Evolutionary conservation across 345 rosid species (phyloP), one percentile per base, ranked within the genome.

Genomic region (Syzygium aqueum): DNA sequence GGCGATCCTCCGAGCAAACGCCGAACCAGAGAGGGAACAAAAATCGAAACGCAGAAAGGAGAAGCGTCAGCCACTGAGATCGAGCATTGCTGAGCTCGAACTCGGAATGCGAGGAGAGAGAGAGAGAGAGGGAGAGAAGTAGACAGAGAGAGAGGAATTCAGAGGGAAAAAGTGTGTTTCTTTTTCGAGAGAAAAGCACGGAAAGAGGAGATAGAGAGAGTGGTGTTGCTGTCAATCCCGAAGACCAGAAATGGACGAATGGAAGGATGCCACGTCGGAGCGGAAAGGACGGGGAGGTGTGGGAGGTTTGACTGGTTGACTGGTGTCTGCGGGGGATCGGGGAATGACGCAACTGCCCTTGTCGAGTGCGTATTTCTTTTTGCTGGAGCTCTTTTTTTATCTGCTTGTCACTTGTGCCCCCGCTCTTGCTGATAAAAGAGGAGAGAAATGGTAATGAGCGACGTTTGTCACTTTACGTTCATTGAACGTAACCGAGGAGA

Each of bases 401-500:
- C 33, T 16, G 8, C 16, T 4, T 1, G 23, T 12, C 43, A 9
- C 49, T 73, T 37, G 17, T 16, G 16, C 30, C 22, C 46, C 7
- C 28, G 65, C 43, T 73, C 80, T 37, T 19, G 10, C 22, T 4
- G 80, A 19, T 73, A 9, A 73, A 37, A 37, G 80, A 22, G 80
- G 49, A 37, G 49, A 73, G 27, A 37, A 33, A 33, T 33, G 21
- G 37, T 33, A 33, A 33, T 9, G 4, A n/a, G n/a, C n/a, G n/a
- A n/a, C n/a, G n/a, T n/a, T n/a, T n/a, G n/a, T 94, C 90, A 87
- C 91, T 88, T 94, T 82, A 93, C 97, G 57, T 95, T 93, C 86
- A 97, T n/a, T n/a, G n/a, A 19, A 73, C 2, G 80, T 33, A 25
- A 25, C 6, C 25, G 28, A 37, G 46, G 25, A 67, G 78, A 67